These are phyloP conservation scores for Zancudomyces culisetae DNA, from an alignment of 371 early-diverging fungal species.

Conservation along the genomic window DNA sequence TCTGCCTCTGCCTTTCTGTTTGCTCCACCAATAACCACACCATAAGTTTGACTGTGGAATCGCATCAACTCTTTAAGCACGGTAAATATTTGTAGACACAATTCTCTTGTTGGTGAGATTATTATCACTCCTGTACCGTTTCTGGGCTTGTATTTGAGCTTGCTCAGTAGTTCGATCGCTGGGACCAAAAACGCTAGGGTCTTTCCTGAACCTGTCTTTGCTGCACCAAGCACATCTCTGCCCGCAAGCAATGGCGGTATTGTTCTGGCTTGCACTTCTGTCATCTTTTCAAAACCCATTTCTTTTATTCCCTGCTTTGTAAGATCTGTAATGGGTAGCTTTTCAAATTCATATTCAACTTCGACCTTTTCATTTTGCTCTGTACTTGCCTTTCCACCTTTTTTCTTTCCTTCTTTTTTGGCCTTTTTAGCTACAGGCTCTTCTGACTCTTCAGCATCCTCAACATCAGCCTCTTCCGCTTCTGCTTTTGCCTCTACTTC, in stretches of 20 bases:
- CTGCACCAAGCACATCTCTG: slow-evolving; percentile 95
- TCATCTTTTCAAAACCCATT: slow-evolving; percentile 90
- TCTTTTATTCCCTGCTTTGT: slow-evolving; percentile 70
- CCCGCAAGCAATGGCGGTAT: slow-evolving; percentile 91
- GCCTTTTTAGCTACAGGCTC: too few relatives aligned
- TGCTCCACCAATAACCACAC: slow-evolving; percentile 93
- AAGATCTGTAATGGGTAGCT: slow-evolving; percentile 39
- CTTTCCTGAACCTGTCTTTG: slow-evolving; percentile 98
- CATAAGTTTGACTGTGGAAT: slow-evolving; percentile 85
- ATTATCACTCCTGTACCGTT: slow-evolving; percentile 93
- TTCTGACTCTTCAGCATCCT: too few relatives aligned
- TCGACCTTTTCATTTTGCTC: background rate
- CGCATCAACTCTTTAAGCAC: slow-evolving; percentile 85
- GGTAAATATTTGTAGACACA: slow-evolving; percentile 96
- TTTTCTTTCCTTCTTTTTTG: too few relatives aligned
- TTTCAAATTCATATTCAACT: slow-evolving; percentile 30
- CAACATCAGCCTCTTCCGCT: too few relatives aligned
- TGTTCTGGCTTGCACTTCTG: slow-evolving; percentile 91
- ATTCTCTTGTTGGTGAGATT: slow-evolving; percentile 98
- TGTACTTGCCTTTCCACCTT: too few relatives aligned
- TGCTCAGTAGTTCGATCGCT: slow-evolving; percentile 73
- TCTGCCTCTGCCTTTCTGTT: slow-evolving; percentile 90
- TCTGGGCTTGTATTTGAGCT: slow-evolving; percentile 76
- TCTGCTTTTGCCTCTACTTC: too few relatives aligned
- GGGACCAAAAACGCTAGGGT: slow-evolving; percentile 97